Evolutionary conservation across 1,284 basidiomycete genomes (phyloP).

Genomic region (Irpex sp.): DNA sequence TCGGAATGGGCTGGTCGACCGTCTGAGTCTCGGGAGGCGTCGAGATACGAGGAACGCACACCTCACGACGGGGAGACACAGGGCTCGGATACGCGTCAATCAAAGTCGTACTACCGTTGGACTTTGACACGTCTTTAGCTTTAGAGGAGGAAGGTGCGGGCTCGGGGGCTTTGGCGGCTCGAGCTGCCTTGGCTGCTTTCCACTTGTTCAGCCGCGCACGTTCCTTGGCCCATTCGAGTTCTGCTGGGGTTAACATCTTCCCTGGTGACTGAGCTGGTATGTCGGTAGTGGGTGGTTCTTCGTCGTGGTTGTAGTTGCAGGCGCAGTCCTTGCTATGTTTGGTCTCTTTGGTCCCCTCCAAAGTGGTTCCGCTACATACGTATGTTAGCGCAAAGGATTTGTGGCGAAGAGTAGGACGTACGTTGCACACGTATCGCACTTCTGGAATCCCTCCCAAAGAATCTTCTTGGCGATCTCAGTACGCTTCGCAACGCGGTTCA

Average conservation of each 20-base stretch:
- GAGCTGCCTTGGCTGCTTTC: neutral
- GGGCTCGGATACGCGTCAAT: no score
- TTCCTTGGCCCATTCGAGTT: neutral
- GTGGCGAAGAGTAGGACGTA: neutral
- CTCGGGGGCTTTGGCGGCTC: neutral
- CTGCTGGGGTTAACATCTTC: neutral
- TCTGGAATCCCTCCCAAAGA: neutral
- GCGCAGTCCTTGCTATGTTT: neutral
- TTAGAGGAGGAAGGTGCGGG: no score
- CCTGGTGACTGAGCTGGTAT: neutral
- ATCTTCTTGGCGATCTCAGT: neutral
- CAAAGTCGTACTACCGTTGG: no score
- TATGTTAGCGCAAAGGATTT: neutral
- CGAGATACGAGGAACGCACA: no score
- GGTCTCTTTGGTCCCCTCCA: neutral
- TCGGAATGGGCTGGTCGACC: no score
- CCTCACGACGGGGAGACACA: no score
- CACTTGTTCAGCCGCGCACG: neutral
- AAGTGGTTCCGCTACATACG: neutral
- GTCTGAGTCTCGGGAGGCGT: no score
- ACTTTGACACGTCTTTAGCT: no score
- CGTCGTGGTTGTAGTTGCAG: neutral
- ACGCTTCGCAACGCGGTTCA: neutral
- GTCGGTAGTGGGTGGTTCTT: neutral
- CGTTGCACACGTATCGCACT: neutral